Base-by-base conservation (phyloP, 2,329 filamentous ascomycete genomes). In the Xylariaceae sp. region DNA sequence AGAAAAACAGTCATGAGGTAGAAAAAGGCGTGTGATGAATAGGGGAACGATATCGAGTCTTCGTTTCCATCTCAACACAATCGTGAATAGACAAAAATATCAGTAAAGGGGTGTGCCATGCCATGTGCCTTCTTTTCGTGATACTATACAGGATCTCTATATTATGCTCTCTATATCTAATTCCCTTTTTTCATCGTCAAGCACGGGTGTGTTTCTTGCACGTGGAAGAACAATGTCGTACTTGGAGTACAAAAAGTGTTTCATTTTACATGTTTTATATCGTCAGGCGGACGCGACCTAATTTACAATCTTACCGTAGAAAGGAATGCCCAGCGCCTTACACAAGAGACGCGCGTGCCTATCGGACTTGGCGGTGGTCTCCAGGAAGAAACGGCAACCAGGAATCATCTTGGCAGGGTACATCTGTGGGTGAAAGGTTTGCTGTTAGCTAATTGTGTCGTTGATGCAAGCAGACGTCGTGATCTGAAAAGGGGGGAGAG, bases 361-460 rank as follows among this genome's bases (percentile, higher is more conserved):
- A 74, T 97, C 91, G 34, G 88, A 93, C 30, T 82, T 91, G 48
- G 90, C 92, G 34, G 88, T 88, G 1, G 92, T 97, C 74, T 94
- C 87, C 57, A 96, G 81, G 59, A 88, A 88, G 67, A 97, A 84
- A 69, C 94, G 85, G 73, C 88, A 89, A 72, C 92, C 92, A 13
- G 92, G 90, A 67, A 96, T 88, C 88, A 94, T 88, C 76, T 79
- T 79, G 57, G 80, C 74, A 50, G 82, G 82, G 69, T 84, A 86
- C 76, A 85, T 81, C 81, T 85, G 58, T 30, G 23, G 23, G 23
- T 30, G 55, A 42, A 13, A 50, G 42, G 42, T 10, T 30, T 30
- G 23, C 5, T 44, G 56, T 66, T 18, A 61, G 47, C 23, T n/a
- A 10, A 57, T 56, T n/a, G 9, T 5, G 44, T 5, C 39, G 23